A percentile compares a stretch with the other conserved stretches of the same genome.
phyloP scores from a whole-genome alignment of 345 rosid genomes.

The Noccaea bulbosa region DNA sequence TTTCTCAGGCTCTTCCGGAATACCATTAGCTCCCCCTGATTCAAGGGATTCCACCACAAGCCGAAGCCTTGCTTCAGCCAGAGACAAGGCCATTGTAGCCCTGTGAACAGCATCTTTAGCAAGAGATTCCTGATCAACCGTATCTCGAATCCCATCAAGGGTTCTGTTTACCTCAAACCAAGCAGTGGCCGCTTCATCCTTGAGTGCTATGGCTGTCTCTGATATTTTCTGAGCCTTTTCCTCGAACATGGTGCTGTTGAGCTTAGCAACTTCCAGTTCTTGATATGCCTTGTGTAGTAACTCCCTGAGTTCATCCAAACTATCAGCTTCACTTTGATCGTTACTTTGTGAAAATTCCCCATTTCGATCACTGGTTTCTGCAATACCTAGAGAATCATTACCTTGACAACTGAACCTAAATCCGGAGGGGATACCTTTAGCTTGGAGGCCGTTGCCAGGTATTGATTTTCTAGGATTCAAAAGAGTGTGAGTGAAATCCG shows the following conservation, averaged over 20 bases:
- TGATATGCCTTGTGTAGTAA: constrained; percentile 58
- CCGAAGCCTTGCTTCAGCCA: constrained; percentile 82
- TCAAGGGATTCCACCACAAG: constrained; percentile 65
- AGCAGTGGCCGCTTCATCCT: constrained; percentile 72
- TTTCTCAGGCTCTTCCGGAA: constrained; percentile 42
- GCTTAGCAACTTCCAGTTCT: constrained; percentile 78
- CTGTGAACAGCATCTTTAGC: constrained; percentile 78
- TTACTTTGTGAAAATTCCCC: constrained; percentile 13
- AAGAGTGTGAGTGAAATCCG: constrained; percentile 41
- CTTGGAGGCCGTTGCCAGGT: constrained; percentile 40
- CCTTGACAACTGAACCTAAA: constrained; percentile 56
- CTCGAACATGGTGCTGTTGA: constrained; percentile 81
- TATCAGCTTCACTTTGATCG: constrained; percentile 48
- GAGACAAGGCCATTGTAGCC: constrained; percentile 82
- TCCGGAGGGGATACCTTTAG: constrained; percentile 41
- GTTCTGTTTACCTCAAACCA: constrained; percentile 64
- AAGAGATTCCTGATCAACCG: constrained; percentile 61
- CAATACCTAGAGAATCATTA: constrained; percentile 62
- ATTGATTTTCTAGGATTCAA: constrained; percentile 42
- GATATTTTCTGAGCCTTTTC: constrained; percentile 87
- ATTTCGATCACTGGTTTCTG: constrained; percentile 49
- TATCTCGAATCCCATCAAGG: constrained; percentile 61
- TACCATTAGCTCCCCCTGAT: constrained; percentile 42
- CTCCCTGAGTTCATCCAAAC: constrained; percentile 66
- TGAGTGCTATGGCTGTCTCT: constrained; percentile 80